A percentile compares a stretch with the other conserved stretches of the same genome.
Conservation (phyloP, 2,329 filamentous ascomycete species). For the Arthrobotrys sinensis region DNA sequence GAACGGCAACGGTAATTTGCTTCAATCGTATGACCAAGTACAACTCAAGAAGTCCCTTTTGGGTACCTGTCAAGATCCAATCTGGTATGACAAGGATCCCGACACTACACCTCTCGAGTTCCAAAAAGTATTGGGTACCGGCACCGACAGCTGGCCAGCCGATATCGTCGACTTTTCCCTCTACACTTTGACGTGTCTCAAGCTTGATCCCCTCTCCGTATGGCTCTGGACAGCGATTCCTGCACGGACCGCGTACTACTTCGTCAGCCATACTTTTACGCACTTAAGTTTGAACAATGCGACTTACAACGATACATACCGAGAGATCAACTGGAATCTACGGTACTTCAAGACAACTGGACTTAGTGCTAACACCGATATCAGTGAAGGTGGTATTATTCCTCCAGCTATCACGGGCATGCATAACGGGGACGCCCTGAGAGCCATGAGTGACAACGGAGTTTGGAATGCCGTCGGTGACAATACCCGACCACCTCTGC, state of each 20-base stretch:
- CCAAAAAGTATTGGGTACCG: slow-evolving; percentile 41
- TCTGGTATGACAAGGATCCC: slow-evolving; percentile 52
- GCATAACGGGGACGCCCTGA: slow-evolving; percentile 76
- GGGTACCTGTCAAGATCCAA: slow-evolving; percentile 14
- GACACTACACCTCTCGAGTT: slow-evolving; percentile 51
- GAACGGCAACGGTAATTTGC: slow-evolving; percentile 53
- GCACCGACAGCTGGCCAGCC: slow-evolving; percentile 45
- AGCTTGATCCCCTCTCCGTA: slow-evolving; percentile 67
- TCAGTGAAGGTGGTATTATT: slow-evolving; percentile 73
- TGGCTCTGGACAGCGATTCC: slow-evolving; percentile 71
- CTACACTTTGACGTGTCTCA: slow-evolving; percentile 32
- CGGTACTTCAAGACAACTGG: slow-evolving; percentile 73
- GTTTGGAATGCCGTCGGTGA: slow-evolving; percentile 76
- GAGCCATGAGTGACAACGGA: slow-evolving; percentile 74
- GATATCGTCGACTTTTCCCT: slow-evolving; percentile 11
- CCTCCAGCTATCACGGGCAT: slow-evolving; percentile 77
- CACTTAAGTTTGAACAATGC: slow-evolving; percentile 75
- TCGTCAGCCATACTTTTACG: slow-evolving; percentile 76
- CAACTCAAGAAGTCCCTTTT: slow-evolving; percentile 13
- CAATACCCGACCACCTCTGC: slow-evolving; percentile 73
- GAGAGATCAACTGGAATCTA: slow-evolving; percentile 70
- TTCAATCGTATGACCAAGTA: slow-evolving; percentile 27
- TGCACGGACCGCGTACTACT: slow-evolving; percentile 71
- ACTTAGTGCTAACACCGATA: slow-evolving; percentile 70
- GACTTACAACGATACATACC: slow-evolving; percentile 73